A percentile compares a stretch with the other conserved stretches of the same genome.
Conservation (phyloP, 306 rosid species). For the Spatholobus suberectus region DNA sequence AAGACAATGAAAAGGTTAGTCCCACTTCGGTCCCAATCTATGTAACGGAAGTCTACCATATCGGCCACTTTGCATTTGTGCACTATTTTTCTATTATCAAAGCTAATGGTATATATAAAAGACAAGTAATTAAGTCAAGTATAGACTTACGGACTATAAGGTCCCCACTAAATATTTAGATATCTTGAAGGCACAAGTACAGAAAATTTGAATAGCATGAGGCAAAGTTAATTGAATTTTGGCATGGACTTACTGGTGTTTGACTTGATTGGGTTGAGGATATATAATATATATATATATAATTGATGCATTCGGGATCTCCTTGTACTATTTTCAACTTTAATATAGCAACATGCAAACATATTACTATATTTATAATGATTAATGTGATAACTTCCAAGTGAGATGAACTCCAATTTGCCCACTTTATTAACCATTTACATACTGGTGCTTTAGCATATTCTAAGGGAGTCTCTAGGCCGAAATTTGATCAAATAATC, state of each 20-base stretch:
- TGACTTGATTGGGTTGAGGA: slow-evolving; percentile 41
- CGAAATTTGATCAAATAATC: slow-evolving; percentile 24
- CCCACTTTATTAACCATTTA: slow-evolving; percentile 34
- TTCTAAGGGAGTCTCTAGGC: not conserved
- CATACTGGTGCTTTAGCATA: not conserved
- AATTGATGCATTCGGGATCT: slow-evolving; percentile 35
- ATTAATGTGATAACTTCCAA: slow-evolving; percentile 20
- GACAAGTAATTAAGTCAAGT: slow-evolving; percentile 36
- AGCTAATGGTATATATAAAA: slow-evolving; percentile 37
- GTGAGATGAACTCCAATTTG: slow-evolving; percentile 32
- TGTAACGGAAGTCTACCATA: slow-evolving; percentile 42
- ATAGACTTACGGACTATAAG: slow-evolving; percentile 31
- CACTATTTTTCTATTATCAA: slow-evolving; percentile 23
- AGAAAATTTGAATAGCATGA: not conserved
- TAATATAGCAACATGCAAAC: slow-evolving; percentile 46
- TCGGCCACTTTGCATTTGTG: slow-evolving; percentile 44
- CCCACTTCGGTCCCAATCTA: slow-evolving; percentile 37
- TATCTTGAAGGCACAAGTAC: slow-evolving; percentile 20
- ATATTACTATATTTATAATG: slow-evolving; percentile 26
- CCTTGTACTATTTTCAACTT: slow-evolving; percentile 27
- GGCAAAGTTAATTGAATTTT: slow-evolving; percentile 33
- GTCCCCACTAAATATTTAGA: slow-evolving; percentile 47
- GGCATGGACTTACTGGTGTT: slow-evolving; percentile 29
- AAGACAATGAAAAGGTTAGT: slow-evolving; percentile 38
- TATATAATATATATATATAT: not conserved